Evolutionary conservation across 495 filamentous ascomycete genomes (phyloP), one percentile per base, ranked within the genome.

Genomic region (Cudoniella acicularis): DNA sequence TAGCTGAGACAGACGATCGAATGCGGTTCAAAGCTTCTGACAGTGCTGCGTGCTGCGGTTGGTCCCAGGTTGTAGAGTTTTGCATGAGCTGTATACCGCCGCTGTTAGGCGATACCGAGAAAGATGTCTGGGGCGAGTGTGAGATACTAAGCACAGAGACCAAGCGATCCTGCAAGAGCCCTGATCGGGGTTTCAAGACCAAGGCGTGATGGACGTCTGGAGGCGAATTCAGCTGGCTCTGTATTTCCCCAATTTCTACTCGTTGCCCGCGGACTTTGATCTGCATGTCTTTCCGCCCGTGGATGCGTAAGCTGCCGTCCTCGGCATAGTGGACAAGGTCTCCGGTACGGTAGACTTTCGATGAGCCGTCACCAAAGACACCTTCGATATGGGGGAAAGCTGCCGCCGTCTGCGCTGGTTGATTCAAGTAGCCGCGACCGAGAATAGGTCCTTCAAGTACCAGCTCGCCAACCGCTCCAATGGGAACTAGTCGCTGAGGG

Each of bases 401-500:
- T 9, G 36, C 36, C 16, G 8, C 16, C 36, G 36, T 41, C 16
- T 41, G 8, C 9, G 36, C 36, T 41, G 8, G 9, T 8, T 41
- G 9, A 9, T 16, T 16, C 16, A 41, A 16, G 36, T 41, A 41
- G 16, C 36, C 36, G 16, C 36, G 36, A 16, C 9, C 36, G 16
- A 41, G 36, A 16, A 41, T 8, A 16, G 52, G 52, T 17, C 52
- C 36, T 43, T 55, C 30, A n/a, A 45, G 11, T 22, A 55, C 11
- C 27, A 55, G 52, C 45, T 55, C 52, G 2, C 52, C 52, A 22
- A 55, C 17, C 1, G 30, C 25, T 6, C 52, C 52, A 42, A 55
- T 24, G 1, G 52, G 52, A 16, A 55, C n/a, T 6, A 55, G 52
- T 43, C 16, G 30, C 10, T 46, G 17, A 17, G 25, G 52, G 23